Evolutionary conservation across 345 rosid genomes (phyloP).

Genomic region (Turritis glabra): DNA sequence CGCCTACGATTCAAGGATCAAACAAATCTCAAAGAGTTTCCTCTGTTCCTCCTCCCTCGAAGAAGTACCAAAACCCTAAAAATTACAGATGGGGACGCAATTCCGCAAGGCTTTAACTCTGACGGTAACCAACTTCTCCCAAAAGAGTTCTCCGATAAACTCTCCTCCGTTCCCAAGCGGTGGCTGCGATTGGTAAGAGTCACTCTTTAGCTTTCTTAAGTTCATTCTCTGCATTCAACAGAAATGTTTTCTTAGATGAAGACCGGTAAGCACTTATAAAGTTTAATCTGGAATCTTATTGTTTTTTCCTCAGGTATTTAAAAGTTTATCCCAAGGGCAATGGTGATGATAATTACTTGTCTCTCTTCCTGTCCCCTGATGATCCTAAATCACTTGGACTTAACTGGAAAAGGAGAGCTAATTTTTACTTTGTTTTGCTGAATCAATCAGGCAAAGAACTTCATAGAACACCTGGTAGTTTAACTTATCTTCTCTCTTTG

Average conservation of each 20-base stretch:
- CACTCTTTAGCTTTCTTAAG: neutral
- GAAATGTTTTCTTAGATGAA: neutral
- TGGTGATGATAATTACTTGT: neutral
- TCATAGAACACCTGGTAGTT: neutral
- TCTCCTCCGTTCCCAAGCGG: constrained; percentile 6
- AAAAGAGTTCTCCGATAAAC: neutral
- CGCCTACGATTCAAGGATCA: neutral
- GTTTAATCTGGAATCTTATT: neutral
- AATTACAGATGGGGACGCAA: neutral
- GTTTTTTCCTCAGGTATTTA: neutral
- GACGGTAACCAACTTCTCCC: neutral
- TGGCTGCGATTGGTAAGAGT: constrained; percentile 2
- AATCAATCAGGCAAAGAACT: constrained; percentile 7
- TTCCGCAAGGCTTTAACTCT: neutral
- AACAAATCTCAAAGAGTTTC: neutral
- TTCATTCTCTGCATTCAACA: neutral
- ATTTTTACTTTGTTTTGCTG: neutral
- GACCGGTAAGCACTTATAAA: neutral
- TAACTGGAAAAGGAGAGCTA: neutral
- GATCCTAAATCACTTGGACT: neutral
- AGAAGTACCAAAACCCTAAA: neutral
- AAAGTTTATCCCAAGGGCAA: neutral
- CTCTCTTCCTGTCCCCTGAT: neutral
- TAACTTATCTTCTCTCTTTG: neutral
- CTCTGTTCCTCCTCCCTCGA: neutral